A percentile compares a stretch with the other conserved stretches of the same genome.
Evolutionary conservation across 805 yeast genomes (phyloP).

Genomic region (Schwanniomyces polymorphus): DNA sequence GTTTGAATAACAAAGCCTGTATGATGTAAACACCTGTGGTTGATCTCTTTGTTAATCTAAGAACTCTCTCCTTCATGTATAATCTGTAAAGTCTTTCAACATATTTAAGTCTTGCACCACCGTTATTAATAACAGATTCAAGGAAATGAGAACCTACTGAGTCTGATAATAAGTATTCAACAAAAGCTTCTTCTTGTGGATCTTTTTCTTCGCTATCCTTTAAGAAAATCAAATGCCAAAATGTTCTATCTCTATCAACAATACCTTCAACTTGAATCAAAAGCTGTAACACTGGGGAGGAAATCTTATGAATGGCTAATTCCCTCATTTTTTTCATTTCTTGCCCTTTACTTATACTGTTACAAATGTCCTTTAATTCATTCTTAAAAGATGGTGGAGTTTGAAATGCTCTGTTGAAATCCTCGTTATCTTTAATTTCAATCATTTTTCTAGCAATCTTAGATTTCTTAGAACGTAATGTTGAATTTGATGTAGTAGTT

Average conservation of each 20-base stretch:
- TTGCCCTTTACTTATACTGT: constrained; percentile 33
- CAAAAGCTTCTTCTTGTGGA: constrained; percentile 70
- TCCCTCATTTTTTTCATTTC: constrained; percentile 56
- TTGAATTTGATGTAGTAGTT: constrained; percentile 63
- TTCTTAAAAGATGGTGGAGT: constrained; percentile 68
- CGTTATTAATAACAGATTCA: constrained; percentile 65
- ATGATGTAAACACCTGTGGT: constrained; percentile 84
- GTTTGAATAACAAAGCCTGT: constrained; percentile 63
- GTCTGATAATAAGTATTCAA: constrained; percentile 81
- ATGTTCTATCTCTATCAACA: constrained; percentile 67
- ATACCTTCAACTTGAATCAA: constrained; percentile 78
- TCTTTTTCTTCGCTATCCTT: constrained; percentile 49
- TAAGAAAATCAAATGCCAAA: constrained; percentile 64
- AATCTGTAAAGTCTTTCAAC: constrained; percentile 67
- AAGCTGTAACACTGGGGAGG: constrained; percentile 86
- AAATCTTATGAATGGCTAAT: constrained; percentile 71
- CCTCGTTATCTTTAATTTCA: constrained; percentile 77
- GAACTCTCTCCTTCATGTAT: constrained; percentile 73
- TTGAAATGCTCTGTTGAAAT: constrained; percentile 64
- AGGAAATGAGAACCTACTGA: constrained; percentile 93
- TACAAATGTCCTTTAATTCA: constrained; percentile 53
- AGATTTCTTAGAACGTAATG: constrained; percentile 78
- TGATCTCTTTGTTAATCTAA: constrained; percentile 74
- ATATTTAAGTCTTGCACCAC: constrained; percentile 60
- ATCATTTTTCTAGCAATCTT: constrained; percentile 93